Conservation (phyloP, 345 rosid genomes). For the Clausena lansium region DNA sequence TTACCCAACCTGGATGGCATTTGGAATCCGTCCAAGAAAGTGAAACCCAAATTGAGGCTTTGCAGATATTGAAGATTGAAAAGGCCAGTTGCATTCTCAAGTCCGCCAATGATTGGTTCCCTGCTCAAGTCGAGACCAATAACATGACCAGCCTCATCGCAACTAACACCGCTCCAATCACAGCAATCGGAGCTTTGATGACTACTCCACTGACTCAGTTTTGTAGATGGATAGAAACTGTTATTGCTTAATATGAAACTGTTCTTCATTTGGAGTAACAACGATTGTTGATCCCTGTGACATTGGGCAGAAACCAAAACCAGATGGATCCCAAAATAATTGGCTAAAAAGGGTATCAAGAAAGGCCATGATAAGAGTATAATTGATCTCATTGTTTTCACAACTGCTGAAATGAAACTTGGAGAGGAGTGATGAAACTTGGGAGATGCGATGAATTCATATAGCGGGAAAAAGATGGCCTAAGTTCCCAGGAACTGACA, state of each 20-base stretch:
- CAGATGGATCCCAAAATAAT: not conserved
- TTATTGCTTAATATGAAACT: no score
- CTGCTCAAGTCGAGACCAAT: conserved; percentile 28
- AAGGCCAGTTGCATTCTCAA: conserved; percentile 19
- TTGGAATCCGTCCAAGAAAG: not conserved
- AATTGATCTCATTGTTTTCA: no score
- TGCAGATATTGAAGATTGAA: conserved; percentile 19
- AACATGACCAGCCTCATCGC: conserved; percentile 13
- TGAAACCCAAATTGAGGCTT: conserved; percentile 18
- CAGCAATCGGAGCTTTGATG: not conserved
- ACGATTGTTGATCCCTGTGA: not conserved
- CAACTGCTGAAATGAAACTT: no score
- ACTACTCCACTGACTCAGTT: not conserved
- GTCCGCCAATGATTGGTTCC: conserved; percentile 17
- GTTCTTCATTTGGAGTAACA: not conserved
- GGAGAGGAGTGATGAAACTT: no score
- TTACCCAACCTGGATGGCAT: conserved; percentile 5
- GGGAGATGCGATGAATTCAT: no score
- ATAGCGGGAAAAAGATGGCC: no score
- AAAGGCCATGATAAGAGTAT: no score
- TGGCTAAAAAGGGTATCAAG: not conserved
- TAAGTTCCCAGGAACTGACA: no score
- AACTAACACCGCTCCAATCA: conserved; percentile 20
- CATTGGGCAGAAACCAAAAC: not conserved
- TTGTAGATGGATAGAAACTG: no score